Evolutionary conservation across 305 asterid species (phyloP), one percentile per base, ranked within the genome.

Genomic region (Andrographis paniculata): DNA sequence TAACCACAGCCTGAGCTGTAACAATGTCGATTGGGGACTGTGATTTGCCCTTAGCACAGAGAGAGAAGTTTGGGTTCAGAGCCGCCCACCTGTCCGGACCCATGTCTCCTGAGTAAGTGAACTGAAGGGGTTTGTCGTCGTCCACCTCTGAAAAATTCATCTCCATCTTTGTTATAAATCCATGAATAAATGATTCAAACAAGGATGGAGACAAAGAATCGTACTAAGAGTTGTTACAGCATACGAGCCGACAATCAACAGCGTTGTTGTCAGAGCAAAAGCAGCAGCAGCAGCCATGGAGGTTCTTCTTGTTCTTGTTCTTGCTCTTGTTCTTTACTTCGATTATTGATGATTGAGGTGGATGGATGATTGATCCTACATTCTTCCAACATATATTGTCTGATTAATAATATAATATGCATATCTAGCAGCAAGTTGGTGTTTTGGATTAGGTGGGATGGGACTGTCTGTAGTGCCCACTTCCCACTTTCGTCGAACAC

Each of bases 41-140:
- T 8, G 61, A 49, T 55, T 73, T 76, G 40, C 98, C 95, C 10
- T 55, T 66, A 2, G 78, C 72, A 42, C 98, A 85, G 14, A 57
- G 53, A 1, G 79, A 53, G 77, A 62, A 76, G 19, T 71, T 71
- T 0, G 95, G 91, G n/a, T 54, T 76, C 63, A 82, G 63, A 54
- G 53, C 58, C 22, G 74, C 94, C 98, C 95, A 89, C 28, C 35
- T 72, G 15, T 58, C 60, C 14, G 98, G 98, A 22, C 94, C 98
- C 14, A 21, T 70, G 39, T 74, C 58, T 40, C 94, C 98, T 13
- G 72, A 43, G 62, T 89, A 89, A 20, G 79, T 66, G 67, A 79
- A 89, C 56, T 68, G 61, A 17, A 82, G 50, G 0, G 60, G 61
- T 11, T 41, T 42, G 36, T 42, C 43, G 4, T 19, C 16, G 36